phyloP scores from a whole-genome alignment of 192 early-diverging fungal genomes.

The Ramicandelaber brevisporus region DNA sequence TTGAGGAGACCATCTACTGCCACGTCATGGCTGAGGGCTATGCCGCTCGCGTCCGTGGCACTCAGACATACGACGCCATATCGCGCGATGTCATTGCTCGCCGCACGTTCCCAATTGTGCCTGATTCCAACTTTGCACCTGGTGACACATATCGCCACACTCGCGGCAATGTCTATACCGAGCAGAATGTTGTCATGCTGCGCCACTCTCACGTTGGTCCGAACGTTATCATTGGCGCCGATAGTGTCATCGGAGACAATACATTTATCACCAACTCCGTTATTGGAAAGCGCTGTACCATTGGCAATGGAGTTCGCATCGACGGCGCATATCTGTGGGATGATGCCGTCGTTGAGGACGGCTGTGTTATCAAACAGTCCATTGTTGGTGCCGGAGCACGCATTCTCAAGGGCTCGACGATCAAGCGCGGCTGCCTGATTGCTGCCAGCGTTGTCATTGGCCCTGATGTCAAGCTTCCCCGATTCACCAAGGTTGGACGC shows the following conservation, averaged over 20 bases:
- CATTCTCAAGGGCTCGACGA: constrained; percentile 30
- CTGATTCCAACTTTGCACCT: constrained; percentile 56
- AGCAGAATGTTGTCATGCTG: constrained; percentile 38
- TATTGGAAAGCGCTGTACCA: constrained; percentile 56
- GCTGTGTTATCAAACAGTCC: constrained; percentile 31
- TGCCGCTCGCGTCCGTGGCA: constrained; percentile 27
- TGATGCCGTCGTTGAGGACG: constrained; percentile 33
- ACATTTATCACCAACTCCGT: constrained; percentile 46
- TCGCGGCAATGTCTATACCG: constrained; percentile 71
- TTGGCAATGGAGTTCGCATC: constrained; percentile 54
- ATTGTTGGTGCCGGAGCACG: constrained; percentile 52
- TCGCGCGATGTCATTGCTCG: constrained; percentile 59
- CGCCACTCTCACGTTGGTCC: constrained; percentile 34
- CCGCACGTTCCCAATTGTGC: constrained; percentile 86
- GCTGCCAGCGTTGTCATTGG: constrained; percentile 39
- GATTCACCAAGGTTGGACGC: constrained; percentile 33
- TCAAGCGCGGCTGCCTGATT: constrained; percentile 54
- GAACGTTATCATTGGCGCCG: constrained; percentile 58
- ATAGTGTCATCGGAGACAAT: constrained; percentile 47
- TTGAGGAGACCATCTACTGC: constrained; percentile 64
- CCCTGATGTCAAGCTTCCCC: constrained; percentile 34
- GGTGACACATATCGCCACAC: constrained; percentile 42
- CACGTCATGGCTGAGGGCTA: constrained; percentile 41
- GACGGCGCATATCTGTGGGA: constrained; percentile 75
- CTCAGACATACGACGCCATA: constrained; percentile 39